Evolutionary conservation across 129 eudicot species (phyloP), one percentile per base, ranked within the genome.

Genomic region (Arctium minus): DNA sequence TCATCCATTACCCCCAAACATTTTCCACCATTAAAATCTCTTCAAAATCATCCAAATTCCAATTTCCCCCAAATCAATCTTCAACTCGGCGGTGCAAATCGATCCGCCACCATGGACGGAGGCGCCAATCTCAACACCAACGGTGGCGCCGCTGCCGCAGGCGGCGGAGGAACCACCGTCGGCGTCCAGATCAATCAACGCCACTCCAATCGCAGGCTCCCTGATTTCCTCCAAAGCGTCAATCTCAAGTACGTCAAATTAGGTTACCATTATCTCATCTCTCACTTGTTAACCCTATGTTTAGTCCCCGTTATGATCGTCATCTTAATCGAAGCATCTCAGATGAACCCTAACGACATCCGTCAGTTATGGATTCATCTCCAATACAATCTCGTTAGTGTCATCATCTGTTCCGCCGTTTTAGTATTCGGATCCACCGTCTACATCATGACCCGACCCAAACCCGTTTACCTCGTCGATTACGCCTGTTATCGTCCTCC

Each of bases 241-340:
- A 92, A 92, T 76, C 87, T 92, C 65, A 92, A 92, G 86, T 87
- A 92, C 86, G 97, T 92, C 12, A 92, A 92, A 82, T 77, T 92
- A 50, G 97, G 97, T 22, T 92, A 92, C 76, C 97, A 92, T 44
- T 92, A 92, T 75, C 73, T 92, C 67, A 89, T 92, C 85, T 92
- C 97, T 40, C 67, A 92, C 79, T 42, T 92, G 31, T 76, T 92
- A 6, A 92, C 97, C 32, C 76, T 92, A 5, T 83, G 89, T 70
- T 73, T 90, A 10, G 33, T 92, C 17, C 97, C 97, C 2, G 9
- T 90, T 13, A 92, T 92, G 83, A 72, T 71, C 30, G 37, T 88
- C 18, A 77, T 88, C 11, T 53, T 90, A 29, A 69, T 92, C 80
- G 87, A 92, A 39, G 91, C 88, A 0, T 89, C 93, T 1, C 94